A percentile compares a stretch with the other conserved stretches of the same genome.
Evolutionary conservation across 306 rosid genomes (phyloP).

Genomic region (Begonia fuchsioides): DNA sequence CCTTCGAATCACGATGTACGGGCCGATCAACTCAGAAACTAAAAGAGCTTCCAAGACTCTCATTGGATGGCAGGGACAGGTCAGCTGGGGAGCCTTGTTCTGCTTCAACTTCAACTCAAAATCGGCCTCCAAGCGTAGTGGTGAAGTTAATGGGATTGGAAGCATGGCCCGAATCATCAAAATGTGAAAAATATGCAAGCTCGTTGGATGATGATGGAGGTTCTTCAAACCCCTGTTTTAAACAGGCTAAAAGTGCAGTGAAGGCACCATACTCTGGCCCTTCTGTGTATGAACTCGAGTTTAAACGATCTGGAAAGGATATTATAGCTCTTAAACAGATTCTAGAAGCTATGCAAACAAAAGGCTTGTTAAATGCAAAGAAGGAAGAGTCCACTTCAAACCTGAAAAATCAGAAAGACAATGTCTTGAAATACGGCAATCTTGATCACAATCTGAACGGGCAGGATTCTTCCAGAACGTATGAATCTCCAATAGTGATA

Average conservation of each 20-base stretch:
- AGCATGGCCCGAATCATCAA: conserved; percentile 46
- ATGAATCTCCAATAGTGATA: conserved; percentile 80
- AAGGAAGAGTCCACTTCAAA: conserved; percentile 48
- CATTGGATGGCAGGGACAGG: too few species aligned
- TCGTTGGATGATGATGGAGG: conserved; percentile 25
- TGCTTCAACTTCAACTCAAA: conserved; percentile 28
- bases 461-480: conserved; percentile 20
- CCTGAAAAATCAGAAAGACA: conserved; percentile 31
- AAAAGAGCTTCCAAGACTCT: too few species aligned
- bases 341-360: conserved; percentile 72
- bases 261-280: conserved; percentile 38
- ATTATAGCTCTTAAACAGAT: conserved; percentile 88
- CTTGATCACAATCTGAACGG: conserved; percentile 29
- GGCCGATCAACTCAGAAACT: too few species aligned
- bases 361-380: conserved; percentile 50
- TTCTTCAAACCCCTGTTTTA: conserved; percentile 32
- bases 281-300: conserved; percentile 78
- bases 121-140: conserved; percentile 71
- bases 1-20: conserved; percentile 62
- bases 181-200: conserved; percentile 14
- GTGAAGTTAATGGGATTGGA: conserved; percentile 95
- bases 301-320: conserved; percentile 82
- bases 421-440: conserved; percentile 26
- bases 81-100: conserved; percentile 22
- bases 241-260: conserved; percentile 23